Base-by-base conservation (phyloP, 306 rosid genomes). In the Rosa multiflora region DNA sequence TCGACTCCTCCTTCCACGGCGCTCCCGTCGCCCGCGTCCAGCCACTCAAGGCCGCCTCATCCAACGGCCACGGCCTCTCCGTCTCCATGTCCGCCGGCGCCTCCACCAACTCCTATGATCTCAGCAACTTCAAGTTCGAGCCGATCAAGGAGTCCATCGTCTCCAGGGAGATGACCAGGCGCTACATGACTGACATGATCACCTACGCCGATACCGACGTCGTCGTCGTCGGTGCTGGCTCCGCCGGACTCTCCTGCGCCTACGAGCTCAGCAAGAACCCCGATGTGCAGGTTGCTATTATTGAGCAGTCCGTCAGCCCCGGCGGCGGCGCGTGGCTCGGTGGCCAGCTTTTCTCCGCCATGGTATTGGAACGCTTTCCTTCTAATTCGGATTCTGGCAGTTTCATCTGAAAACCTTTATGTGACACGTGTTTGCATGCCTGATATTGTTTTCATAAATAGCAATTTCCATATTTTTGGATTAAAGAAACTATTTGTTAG, bases 311-410 rank as follows among this genome's bases (percentile, higher is more conserved):
- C 17, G 97, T 96, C 35, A 93, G 97, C 86, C 99, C 98, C 35
- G 97, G 98, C 6, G 97, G 99, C 4, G 99, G 98, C 51, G 97
- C 98, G 0, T 96, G 99, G 99, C 97, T 96, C 73, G 98, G 98
- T 1, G 98, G 98, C 11, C 98, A 96, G 72, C 99, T 96, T 55
- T 96, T 96, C 87, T 96, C 99, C 10, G 96, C 98, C 77, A 93
- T 96, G 99, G 98, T 87, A 81, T 37, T 9, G 29, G 10, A 2
- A 32, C 17, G 2, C 4, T 32, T 48, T 0, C 75, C 21, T 14
- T 64, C 1, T 6, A 6, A 5, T 63, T 4, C 23, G 26, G 35
- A n/a, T 61, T 29, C 17, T 61, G 67, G 67, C 5, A 32, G 35
- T 9, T 4, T 21, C 46, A 14, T 43, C 11, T n/a, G 56, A 6